phyloP scores from a whole-genome alignment of 2,329 filamentous ascomycete species.

The Dothistroma pini region DNA sequence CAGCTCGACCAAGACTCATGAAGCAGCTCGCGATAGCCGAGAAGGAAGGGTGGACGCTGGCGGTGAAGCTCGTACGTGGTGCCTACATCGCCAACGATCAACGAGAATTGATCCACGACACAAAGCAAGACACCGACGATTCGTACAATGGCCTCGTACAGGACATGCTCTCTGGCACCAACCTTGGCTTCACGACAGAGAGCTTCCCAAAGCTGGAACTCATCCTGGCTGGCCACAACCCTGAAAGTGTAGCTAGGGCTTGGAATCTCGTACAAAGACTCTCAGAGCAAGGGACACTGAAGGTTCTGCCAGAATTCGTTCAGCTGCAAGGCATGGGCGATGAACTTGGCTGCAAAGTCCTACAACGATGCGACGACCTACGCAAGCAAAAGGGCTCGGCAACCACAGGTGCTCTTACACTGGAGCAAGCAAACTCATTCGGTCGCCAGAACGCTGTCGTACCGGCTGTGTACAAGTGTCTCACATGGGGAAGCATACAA shows the following conservation, averaged over 20 bases:
- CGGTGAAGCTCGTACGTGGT: conserved; percentile 52
- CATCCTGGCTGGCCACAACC: conserved; percentile 34
- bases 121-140: conserved; percentile 28
- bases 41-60: conserved; percentile 48
- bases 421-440: background rate
- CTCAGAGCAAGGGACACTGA: conserved; percentile 16
- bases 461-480: conserved; percentile 28
- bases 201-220: conserved; percentile 25
- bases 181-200: conserved; percentile 22
- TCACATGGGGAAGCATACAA: conserved; percentile 30
- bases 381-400: conserved; percentile 7
- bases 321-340: conserved; percentile 33
- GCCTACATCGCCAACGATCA: conserved; percentile 51
- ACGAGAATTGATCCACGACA: conserved; percentile 27
- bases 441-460: conserved; percentile 6
- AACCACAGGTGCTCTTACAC: conserved; percentile 4
- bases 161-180: conserved; percentile 23
- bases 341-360: conserved; percentile 25
- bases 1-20: conserved; percentile 44
- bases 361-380: conserved; percentile 21
- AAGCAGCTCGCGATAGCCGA: conserved; percentile 46
- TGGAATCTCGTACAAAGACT: conserved; percentile 17
- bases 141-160: conserved; percentile 28
- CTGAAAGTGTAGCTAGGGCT: conserved; percentile 21
- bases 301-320: conserved; percentile 24